A percentile compares a stretch with the other conserved stretches of the same genome.
Conservation (phyloP, 352 stramenopile genomes). For the Globisporangium parvum region DNA sequence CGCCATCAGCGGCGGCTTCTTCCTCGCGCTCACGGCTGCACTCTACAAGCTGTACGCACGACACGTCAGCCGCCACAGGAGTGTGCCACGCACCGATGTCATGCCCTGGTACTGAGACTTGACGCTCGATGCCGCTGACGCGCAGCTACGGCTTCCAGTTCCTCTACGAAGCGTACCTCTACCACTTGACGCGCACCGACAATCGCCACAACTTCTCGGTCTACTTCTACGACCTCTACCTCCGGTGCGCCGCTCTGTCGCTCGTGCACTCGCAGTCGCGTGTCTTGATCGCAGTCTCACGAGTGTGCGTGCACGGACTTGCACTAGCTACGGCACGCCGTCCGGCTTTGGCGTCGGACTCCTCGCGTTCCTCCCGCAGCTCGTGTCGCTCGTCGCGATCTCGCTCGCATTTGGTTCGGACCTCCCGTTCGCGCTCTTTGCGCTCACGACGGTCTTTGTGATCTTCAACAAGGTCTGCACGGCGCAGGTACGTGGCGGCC, state of each 20-base stretch:
- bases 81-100: not conserved
- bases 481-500: slow-evolving; percentile 44
- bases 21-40: slow-evolving; percentile 73
- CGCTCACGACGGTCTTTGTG: slow-evolving; percentile 98
- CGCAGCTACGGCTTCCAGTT: slow-evolving; percentile 88
- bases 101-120: not conserved
- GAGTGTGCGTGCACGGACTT: slow-evolving; percentile 1
- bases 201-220: slow-evolving; percentile 99
- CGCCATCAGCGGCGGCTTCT: slow-evolving; percentile 79
- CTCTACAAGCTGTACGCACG: slow-evolving; percentile 83
- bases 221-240: slow-evolving; percentile 99
- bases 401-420: slow-evolving; percentile 71
- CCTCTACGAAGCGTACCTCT: slow-evolving; percentile 96
- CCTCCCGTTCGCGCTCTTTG: slow-evolving; percentile 93
- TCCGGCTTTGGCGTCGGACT: slow-evolving; percentile 74
- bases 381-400: slow-evolving; percentile 72
- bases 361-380: slow-evolving; percentile 78
- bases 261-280: not conserved
- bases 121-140: not conserved
- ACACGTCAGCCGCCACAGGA: not conserved
- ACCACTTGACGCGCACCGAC: slow-evolving; percentile 97
- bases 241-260: slow-evolving; percentile 36
- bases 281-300: not conserved
- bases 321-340: slow-evolving; percentile 64
- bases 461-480: slow-evolving; percentile 96